These are phyloP conservation scores for Xylariaceae sp. DNA, from an alignment of 2,329 filamentous ascomycete genomes.

Conservation along the genomic window DNA sequence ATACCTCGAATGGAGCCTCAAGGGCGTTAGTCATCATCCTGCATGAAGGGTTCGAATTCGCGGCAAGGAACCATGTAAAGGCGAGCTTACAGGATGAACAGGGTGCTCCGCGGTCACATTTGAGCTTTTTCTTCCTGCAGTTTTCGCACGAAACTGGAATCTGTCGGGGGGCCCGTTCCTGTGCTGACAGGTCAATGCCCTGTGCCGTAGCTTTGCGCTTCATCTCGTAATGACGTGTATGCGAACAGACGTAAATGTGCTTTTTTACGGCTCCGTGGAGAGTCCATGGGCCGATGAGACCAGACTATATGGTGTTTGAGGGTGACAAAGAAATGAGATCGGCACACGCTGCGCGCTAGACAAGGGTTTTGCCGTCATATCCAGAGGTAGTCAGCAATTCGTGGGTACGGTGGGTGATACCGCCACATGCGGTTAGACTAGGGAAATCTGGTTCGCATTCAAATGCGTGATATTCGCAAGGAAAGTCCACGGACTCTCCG, in stretches of 20 bases:
- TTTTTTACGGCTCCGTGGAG: not conserved
- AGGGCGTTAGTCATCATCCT: too few relatives aligned
- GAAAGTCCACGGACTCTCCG: not conserved
- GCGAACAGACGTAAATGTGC: not conserved
- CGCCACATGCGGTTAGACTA: too few relatives aligned
- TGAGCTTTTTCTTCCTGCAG: conserved; percentile 32
- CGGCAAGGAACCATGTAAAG: too few relatives aligned
- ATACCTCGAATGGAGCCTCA: conserved; percentile 24
- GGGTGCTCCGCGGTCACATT: conserved; percentile 28
- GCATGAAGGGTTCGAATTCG: too few relatives aligned
- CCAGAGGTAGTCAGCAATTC: too few relatives aligned
- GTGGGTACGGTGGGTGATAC: too few relatives aligned
- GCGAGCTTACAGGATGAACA: conserved; percentile 30
- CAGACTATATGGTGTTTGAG: too few relatives aligned
- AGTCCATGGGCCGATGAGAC: too few relatives aligned
- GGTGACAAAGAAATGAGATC: too few relatives aligned
- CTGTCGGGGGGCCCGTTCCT: conserved; percentile 20
- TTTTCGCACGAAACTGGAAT: conserved; percentile 31
- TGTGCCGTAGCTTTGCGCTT: conserved; percentile 14
- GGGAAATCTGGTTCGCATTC: conserved; percentile 4
- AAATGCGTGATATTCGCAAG: conserved; percentile 11
- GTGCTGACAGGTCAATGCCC: not conserved
- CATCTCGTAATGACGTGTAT: conserved; percentile 10
- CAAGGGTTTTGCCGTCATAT: too few relatives aligned
- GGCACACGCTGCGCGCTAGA: too few relatives aligned